phyloP scores from a whole-genome alignment of 768 basidiomycete genomes.

The Leccinum variicolor region DNA sequence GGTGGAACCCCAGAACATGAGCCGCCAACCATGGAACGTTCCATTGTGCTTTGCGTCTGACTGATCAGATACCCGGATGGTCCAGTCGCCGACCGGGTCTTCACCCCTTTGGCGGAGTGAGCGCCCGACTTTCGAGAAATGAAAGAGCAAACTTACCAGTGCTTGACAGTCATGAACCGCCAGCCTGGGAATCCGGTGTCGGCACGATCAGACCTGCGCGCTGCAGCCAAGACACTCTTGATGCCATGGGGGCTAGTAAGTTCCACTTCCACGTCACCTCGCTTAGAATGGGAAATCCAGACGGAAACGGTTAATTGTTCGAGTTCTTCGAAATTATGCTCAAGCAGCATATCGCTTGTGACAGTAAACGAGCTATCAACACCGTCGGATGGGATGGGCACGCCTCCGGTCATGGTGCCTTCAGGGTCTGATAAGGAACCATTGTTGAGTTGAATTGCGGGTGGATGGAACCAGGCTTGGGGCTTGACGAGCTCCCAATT shows the following conservation, averaged over 20 bases:
- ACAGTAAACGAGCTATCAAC: constrained; percentile 61
- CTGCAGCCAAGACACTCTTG: constrained; percentile 76
- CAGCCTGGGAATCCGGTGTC: constrained; percentile 82
- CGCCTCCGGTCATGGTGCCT: constrained; percentile 56
- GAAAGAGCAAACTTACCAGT: constrained; percentile 59
- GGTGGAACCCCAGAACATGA: constrained; percentile 88
- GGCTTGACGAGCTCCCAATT: constrained; percentile 88
- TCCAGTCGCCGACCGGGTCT: constrained; percentile 88
- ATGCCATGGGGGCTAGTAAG: constrained; percentile 82
- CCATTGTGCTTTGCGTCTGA: constrained; percentile 54
- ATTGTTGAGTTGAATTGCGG: constrained; percentile 62
- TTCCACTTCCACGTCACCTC: constrained; percentile 94
- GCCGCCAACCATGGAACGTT: constrained; percentile 85
- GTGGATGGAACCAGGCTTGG: constrained; percentile 84
- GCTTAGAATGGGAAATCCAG: constrained; percentile 82
- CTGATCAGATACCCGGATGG: constrained; percentile 80
- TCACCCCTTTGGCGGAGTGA: constrained; percentile 69
- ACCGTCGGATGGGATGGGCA: constrained; percentile 63
- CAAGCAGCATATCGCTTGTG: constrained; percentile 59
- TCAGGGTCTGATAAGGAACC: constrained; percentile 50
- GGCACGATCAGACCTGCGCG: constrained; percentile 62
- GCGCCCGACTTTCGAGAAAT: background rate
- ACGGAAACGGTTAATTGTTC: constrained; percentile 93
- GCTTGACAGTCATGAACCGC: constrained; percentile 98
- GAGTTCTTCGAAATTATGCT: constrained; percentile 79